Percentiles rank a stretch among this genome's conserved stretches.
Evolutionary conservation across 1,284 basidiomycete genomes (phyloP).

Genomic region (Malassezia pachydermatis): DNA sequence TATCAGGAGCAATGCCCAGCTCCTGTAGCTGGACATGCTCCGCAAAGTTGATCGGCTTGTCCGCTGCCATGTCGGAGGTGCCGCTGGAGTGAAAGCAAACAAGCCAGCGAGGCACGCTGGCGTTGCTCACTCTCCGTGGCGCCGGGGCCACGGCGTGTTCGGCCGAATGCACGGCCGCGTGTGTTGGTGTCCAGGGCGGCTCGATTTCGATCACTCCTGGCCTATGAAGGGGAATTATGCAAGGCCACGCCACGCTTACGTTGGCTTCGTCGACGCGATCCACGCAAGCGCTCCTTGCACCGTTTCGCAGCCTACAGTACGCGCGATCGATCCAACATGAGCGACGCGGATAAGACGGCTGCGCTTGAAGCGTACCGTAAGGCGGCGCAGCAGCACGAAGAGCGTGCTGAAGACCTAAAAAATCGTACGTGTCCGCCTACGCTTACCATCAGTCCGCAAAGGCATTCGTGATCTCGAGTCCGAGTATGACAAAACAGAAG

Average conservation of each 20-base stretch:
- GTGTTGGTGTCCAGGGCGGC: too few species aligned
- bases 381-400: slow-evolving; percentile 52
- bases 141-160: background rate
- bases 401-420: slow-evolving; percentile 39
- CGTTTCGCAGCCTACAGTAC: background rate
- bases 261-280: background rate
- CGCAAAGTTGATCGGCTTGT: slow-evolving; percentile 45
- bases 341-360: slow-evolving; percentile 17
- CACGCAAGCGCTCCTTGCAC: background rate
- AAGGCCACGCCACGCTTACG: background rate
- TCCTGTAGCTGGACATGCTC: slow-evolving; percentile 68
- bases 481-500: slow-evolving; percentile 89
- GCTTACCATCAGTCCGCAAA: slow-evolving; percentile 26
- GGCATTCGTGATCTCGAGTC: slow-evolving; percentile 66
- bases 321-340: slow-evolving; percentile 18
- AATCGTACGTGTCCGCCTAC: slow-evolving; percentile 22
- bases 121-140: slow-evolving; percentile 1
- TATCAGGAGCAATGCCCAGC: slow-evolving; percentile 86
- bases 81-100: slow-evolving; percentile 3
- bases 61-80: slow-evolving; percentile 32
- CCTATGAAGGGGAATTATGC: slow-evolving; percentile 1
- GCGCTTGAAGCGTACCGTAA: slow-evolving; percentile 38
- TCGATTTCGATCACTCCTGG: too few species aligned
- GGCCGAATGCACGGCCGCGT: too few species aligned
- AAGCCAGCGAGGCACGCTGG: too few species aligned